Base-by-base conservation (phyloP, 805 yeast species). In the Danielia oregonensis region DNA sequence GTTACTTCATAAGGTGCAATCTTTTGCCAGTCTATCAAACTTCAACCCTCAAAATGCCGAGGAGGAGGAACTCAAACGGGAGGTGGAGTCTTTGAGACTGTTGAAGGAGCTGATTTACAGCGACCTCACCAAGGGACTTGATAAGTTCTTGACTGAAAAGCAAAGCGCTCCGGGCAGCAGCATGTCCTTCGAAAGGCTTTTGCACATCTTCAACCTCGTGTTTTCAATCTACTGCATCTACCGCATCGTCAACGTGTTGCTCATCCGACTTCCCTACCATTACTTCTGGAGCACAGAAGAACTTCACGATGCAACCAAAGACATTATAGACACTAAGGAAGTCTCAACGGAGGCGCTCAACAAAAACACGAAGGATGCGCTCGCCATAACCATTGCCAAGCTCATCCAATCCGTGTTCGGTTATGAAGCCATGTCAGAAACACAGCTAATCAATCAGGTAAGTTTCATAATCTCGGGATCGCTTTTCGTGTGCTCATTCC, bases 401-500 rank as follows among this genome's bases (percentile, higher is more conserved):
- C 11, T 72, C 11, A 43, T 70, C 9, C 44, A 54, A 27, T 44
- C 59, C 5, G 36, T 57, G 4, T 43, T 57, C 27, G 49, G 47
- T 12, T 43, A 51, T 17, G 22, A 54, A 8, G 58, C 66, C 2
- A 40, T 56, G 2, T 57, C 70, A 9, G 68, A 62, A 42, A 59
- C 65, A 2, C 68, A 61, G 41, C 52, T 72, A 40, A 60, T 69
- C 17, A 67, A 66, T 36, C 72, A 66, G 45, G 56, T 74, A 25
- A 63, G 75, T 29, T 68, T 82, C 38, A 42, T 76, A 2, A 50
- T 82, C 11, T 76, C 86, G 1, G 76, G 81, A 8, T 67, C 72
- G 11, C 61, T 82, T 33, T 82, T 82, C 46, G 49, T 75, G 1
- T 71, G 82, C 38, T 78, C 86, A 1, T 70, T 82, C 46, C 78